Percentiles rank a stretch among this genome's conserved stretches.
Conservation (phyloP, 1,284 basidiomycete species). For the Fistulinella cinereoalba region DNA sequence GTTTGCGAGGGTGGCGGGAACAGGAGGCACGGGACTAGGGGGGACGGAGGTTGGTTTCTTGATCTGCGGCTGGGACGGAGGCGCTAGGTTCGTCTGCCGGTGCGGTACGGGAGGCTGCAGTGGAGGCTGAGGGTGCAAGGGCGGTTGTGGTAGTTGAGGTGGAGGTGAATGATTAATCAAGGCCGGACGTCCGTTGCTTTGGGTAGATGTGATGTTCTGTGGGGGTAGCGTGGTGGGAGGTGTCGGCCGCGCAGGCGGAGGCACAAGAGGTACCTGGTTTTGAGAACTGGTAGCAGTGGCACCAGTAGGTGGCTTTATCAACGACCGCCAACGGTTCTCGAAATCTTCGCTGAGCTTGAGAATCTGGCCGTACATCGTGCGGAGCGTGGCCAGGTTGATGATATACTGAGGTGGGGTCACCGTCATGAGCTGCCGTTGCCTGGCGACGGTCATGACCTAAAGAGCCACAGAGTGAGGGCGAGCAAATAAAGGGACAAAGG, state of each 20-base stretch:
- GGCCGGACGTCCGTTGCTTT: slow-evolving; percentile 17
- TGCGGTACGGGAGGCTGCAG: slow-evolving; percentile 6
- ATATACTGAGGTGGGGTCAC: slow-evolving; percentile 50
- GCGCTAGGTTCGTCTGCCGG: slow-evolving; percentile 14
- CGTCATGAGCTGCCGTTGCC: slow-evolving; percentile 49
- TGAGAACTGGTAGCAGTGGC: slow-evolving; percentile 11
- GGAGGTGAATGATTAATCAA: slow-evolving; percentile 18
- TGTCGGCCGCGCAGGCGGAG: slow-evolving; percentile 11
- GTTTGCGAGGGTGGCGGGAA: slow-evolving; percentile 29
- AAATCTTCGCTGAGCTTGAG: slow-evolving; percentile 42
- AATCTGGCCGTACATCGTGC: slow-evolving; percentile 48
- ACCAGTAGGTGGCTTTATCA: slow-evolving; percentile 23
- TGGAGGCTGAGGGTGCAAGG: slow-evolving; percentile 21
- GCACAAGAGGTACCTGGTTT: slow-evolving; percentile 6
- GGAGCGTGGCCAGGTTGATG: slow-evolving; percentile 43
- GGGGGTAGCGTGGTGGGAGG: slow-evolving; percentile 11
- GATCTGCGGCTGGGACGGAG: slow-evolving; percentile 15
- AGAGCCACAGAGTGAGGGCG: slow-evolving; percentile 7
- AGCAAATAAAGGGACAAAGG: slow-evolving; percentile 16
- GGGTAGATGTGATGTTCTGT: slow-evolving; percentile 13
- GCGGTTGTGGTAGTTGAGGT: slow-evolving; percentile 23
- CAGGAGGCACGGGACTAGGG: slow-evolving; percentile 21
- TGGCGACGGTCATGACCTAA: slow-evolving; percentile 50
- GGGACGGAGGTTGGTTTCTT: slow-evolving; percentile 28
- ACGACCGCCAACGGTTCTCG: slow-evolving; percentile 24